Percentiles rank a stretch among this genome's conserved stretches.
Conservation (phyloP, 1,284 basidiomycete genomes). For the Pascua guehoae region DNA sequence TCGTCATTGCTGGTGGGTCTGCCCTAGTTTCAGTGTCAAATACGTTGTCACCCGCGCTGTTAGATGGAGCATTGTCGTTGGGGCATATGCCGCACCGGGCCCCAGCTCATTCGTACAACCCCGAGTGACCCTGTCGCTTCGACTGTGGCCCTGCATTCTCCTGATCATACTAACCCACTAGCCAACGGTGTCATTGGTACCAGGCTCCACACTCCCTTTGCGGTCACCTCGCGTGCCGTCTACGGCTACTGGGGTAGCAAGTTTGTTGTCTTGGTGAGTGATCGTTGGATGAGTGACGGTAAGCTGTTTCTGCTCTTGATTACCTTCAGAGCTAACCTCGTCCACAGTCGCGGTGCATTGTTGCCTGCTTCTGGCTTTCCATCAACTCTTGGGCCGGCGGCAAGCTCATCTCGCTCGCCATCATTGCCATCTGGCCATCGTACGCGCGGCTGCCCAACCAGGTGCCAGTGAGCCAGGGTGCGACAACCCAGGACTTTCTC, state of each 20-base stretch:
- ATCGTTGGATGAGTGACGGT: neutral
- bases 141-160: neutral
- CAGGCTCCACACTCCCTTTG: slow-evolving; percentile 64
- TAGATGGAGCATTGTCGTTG: no score
- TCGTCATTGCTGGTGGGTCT: slow-evolving; percentile 31
- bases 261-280: slow-evolving; percentile 50
- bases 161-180: slow-evolving; percentile 7
- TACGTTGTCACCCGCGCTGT: no score
- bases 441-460: slow-evolving; percentile 62
- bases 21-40: no score
- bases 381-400: slow-evolving; percentile 56
- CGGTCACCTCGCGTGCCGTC: slow-evolving; percentile 67
- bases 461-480: slow-evolving; percentile 58
- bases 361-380: slow-evolving; percentile 76
- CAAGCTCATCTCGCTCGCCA: slow-evolving; percentile 54
- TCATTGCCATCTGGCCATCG: slow-evolving; percentile 74
- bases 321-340: neutral
- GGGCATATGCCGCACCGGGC: no score
- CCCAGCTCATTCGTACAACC: neutral
- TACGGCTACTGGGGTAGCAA: slow-evolving; percentile 65
- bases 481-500: slow-evolving; percentile 59
- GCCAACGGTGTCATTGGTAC: slow-evolving; percentile 68
- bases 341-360: slow-evolving; percentile 58
- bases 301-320: neutral
- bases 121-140: neutral